Evolutionary conservation across 306 rosid genomes (phyloP), one percentile per base, ranked within the genome.

Genomic region (Mimosa pudica): DNA sequence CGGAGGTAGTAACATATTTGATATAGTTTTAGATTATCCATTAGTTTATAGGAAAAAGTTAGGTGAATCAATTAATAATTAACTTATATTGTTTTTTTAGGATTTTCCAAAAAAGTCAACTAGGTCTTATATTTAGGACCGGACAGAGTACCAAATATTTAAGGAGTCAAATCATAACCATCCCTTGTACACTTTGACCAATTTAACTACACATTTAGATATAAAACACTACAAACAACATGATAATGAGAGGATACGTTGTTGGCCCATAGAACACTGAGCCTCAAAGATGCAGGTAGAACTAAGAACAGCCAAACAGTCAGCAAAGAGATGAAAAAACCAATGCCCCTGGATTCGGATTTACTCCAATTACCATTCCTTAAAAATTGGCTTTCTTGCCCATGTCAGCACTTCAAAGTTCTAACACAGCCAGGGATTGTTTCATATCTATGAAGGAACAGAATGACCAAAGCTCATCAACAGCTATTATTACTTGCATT

Each of bases 401-500:
- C 48, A 8, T 70, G 72, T 61, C 24, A 47, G 68, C 73, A 65
- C 77, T 71, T 18, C 61, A 6, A 54, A 24, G 30, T 24, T 24
- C 30, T 24, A 54, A 70, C n/a, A 16, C 17, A 46, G 46, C 52
- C 73, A 75, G 41, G 54, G 73, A 6, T n/a, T 10, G 73, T 17
- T 10, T 10, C 24, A 48, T 69, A 55, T 45, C 41, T 6, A 18
- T 41, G 36, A 68, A 68, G 33, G 8, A 67, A 44, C 4, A 68
- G 62, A 78, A 32, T 30, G 67, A 74, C 41, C 73, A 11, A 1
- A 14, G 73, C 57, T 72, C 79, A 70, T 69, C 49, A 75, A 85
- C 84, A 46, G 70, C 79, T 54, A 38, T 65, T 57, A 55, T 81
- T 55, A 65, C 42, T 79, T 60, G 66, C 30, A 71, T 63, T 18